Base-by-base conservation (phyloP, 108 stramenopile species). In the Epipyxis sp. region DNA sequence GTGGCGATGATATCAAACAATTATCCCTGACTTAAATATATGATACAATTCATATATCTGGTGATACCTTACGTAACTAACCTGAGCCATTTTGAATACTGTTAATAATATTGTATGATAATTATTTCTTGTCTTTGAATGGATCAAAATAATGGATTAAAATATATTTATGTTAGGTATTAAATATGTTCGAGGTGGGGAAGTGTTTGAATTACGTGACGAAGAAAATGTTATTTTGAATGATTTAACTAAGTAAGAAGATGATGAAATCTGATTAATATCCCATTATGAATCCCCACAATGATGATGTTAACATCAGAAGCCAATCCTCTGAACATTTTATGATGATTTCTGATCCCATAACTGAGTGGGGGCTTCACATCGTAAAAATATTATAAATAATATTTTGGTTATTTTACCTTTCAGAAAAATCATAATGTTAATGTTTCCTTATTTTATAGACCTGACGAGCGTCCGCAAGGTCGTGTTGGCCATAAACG, bases 401-500 rank as follows among this genome's bases (percentile, higher is more conserved):
- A n/a, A n/a, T n/a, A n/a, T n/a, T n/a, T n/a, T n/a, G n/a, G n/a
- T n/a, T n/a, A n/a, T n/a, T n/a, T n/a, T n/a, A n/a, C n/a, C n/a
- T n/a, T n/a, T n/a, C n/a, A n/a, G n/a, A n/a, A n/a, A n/a, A n/a
- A n/a, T n/a, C n/a, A n/a, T n/a, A n/a, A n/a, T n/a, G n/a, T n/a
- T 20, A 20, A 67, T 54, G 6, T 74, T 46, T 54, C 3, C 27
- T 37, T 46, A 6, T 74, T 3, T 74, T 54, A 29, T 39, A 74
- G 71, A 57, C 71, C 32, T 13, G 71, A 74, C 13, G 34, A 74
- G 16, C 6, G 3, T 43, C 3, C 3, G n/a, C 6, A 37, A 42
- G 6, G 34, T 6, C 25, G 71, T 42, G 50, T 74, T 40, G 90
- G 89, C 1, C 80, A 86, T 42, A 90, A 92, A 77, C 85, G 95